These are phyloP conservation scores for Talaromyces sp. DNA, from an alignment of 2,329 filamentous ascomycete species.

Conservation along the genomic window DNA sequence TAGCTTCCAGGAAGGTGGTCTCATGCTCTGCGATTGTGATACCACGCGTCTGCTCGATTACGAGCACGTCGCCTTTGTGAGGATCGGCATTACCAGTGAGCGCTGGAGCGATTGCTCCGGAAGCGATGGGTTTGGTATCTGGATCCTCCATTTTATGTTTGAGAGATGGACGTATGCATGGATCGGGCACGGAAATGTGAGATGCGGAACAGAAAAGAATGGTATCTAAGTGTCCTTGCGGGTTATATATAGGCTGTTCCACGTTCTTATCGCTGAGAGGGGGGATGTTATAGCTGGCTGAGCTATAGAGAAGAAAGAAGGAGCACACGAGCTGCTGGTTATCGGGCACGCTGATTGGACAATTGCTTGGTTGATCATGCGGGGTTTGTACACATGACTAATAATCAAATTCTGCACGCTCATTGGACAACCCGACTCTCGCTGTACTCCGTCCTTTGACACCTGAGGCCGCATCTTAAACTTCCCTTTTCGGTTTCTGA, in stretches of 20 bases:
- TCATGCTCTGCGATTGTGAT: conserved; percentile 32
- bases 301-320: not conserved
- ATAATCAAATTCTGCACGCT: not conserved
- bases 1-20: conserved; percentile 37
- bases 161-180: not conserved
- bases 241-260: not conserved
- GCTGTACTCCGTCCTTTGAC: not conserved
- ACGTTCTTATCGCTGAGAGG: not conserved
- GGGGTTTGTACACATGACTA: not conserved
- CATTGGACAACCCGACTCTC: not conserved
- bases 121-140: conserved; percentile 6
- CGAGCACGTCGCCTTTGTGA: conserved; percentile 14
- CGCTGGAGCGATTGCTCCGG: not conserved
- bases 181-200: not conserved
- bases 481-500: not conserved
- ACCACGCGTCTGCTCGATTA: conserved; percentile 18
- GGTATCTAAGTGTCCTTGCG: not conserved
- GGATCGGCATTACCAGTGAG: not conserved
- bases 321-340: not conserved
- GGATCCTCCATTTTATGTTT: conserved; percentile 13
- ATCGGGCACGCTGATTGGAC: conserved; percentile 1
- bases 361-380: not conserved
- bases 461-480: not conserved
- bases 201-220: not conserved
- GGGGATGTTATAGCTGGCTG: not conserved